A percentile compares a stretch with the other conserved stretches of the same genome.
Conservation (phyloP, 257 asterid genomes). For the Solanum virginianum region DNA sequence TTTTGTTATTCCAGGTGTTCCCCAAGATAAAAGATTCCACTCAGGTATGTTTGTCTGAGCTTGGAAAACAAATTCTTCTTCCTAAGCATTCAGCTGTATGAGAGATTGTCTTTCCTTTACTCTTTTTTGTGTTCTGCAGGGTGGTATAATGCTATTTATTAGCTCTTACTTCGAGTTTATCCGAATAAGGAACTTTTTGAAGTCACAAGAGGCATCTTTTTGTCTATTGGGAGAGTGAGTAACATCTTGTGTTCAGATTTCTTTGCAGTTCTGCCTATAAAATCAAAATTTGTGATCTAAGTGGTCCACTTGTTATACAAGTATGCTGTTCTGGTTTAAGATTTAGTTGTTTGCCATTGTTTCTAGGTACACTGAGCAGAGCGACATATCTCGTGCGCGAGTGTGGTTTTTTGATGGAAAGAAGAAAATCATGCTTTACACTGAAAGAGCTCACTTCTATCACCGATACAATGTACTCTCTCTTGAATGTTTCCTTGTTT, state of each 20-base stretch:
- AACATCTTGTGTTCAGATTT: not conserved
- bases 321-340: not conserved
- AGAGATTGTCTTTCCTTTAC: not conserved
- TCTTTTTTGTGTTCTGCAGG: constrained; percentile 21
- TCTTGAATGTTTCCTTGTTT: not conserved
- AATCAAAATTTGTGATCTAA: not conserved
- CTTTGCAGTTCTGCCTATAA: not conserved
- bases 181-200: constrained; percentile 67
- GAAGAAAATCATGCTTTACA: constrained; percentile 77
- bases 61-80: not conserved
- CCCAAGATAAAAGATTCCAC: constrained; percentile 82
- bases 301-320: not conserved
- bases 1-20: constrained; percentile 51
- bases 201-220: constrained; percentile 73
- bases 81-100: not conserved
- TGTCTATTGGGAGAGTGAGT: constrained; percentile 94
- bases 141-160: constrained; percentile 73
- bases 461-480: constrained; percentile 81
- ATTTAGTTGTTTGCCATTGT: not conserved
- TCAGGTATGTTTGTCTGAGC: constrained; percentile 36
- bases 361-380: constrained; percentile 58
- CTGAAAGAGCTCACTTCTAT: constrained; percentile 97
- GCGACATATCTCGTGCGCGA: constrained; percentile 79
- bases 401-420: constrained; percentile 75
- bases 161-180: constrained; percentile 93